These are phyloP conservation scores for Bipolaris bicolor DNA, from an alignment of 2,329 filamentous ascomycete species.

Conservation along the genomic window DNA sequence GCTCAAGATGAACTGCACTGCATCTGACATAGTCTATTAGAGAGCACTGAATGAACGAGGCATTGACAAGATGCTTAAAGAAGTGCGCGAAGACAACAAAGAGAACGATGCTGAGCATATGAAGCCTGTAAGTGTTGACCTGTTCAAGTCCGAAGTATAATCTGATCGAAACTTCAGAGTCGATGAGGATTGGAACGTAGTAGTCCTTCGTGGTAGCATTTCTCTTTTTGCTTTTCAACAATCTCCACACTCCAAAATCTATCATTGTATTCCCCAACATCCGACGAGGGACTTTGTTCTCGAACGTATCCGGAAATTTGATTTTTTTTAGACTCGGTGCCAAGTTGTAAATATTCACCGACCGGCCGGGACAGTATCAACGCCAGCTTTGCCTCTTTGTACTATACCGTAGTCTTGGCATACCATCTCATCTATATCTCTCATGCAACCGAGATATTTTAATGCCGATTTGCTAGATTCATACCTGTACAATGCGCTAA, in stretches of 20 bases:
- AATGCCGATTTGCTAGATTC: slow-evolving; percentile 3
- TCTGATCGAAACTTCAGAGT: slow-evolving; percentile 8
- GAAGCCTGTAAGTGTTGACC: slow-evolving; percentile 39
- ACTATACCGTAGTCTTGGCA: background rate
- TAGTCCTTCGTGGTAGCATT: background rate
- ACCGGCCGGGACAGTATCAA: background rate
- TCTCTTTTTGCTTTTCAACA: background rate
- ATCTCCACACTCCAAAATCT: no score
- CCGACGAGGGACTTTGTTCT: background rate
- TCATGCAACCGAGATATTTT: background rate
- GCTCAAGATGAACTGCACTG: background rate
- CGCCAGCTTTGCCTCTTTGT: background rate
- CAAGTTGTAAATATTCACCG: background rate
- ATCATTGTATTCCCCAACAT: background rate
- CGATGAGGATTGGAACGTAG: slow-evolving; percentile 3
- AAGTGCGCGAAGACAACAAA: slow-evolving; percentile 85
- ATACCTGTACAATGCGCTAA: slow-evolving; percentile 13
- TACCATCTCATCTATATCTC: background rate
- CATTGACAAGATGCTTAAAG: slow-evolving; percentile 90
- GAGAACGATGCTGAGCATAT: slow-evolving; percentile 81
- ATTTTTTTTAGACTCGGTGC: background rate
- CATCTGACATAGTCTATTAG: slow-evolving; percentile 55
- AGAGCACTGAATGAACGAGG: slow-evolving; percentile 85
- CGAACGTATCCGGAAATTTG: background rate
- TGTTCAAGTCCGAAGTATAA: background rate